Percentiles rank a stretch among this genome's conserved stretches.
Conservation (phyloP, 1,139 yeast genomes). For the Kodamaea alishanica region DNA sequence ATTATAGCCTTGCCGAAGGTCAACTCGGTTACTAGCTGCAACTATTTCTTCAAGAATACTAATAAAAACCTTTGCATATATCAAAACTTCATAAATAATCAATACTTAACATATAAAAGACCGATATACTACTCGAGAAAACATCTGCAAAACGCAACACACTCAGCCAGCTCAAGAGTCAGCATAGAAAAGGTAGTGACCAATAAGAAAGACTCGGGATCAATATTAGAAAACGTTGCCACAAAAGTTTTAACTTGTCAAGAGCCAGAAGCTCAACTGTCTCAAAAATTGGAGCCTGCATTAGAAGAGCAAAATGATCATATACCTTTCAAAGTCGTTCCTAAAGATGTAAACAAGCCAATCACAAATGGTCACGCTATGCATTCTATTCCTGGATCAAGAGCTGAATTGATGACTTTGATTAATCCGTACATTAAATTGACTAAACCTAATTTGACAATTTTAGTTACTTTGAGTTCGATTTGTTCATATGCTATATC, state of each 20-base stretch:
- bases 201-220: conserved; percentile 3
- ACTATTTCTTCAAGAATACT: conserved; percentile 40
- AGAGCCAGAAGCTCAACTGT: conserved; percentile 30
- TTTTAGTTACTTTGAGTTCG: conserved; percentile 84
- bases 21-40: conserved; percentile 31
- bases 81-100: conserved; percentile 38
- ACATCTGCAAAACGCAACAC: neutral
- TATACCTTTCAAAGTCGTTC: conserved; percentile 59
- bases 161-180: neutral
- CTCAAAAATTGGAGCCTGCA: conserved; percentile 16
- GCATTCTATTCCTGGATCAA: conserved; percentile 11
- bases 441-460: conserved; percentile 84
- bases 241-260: conserved; percentile 39
- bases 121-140: neutral
- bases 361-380: no score
- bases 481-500: conserved; percentile 92
- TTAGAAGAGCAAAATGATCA: conserved; percentile 16
- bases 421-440: conserved; percentile 67
- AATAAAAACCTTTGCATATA: conserved; percentile 28
- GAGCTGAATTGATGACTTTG: conserved; percentile 26
- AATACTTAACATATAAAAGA: conserved; percentile 16
- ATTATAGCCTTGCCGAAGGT: conserved; percentile 25
- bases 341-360: conserved; percentile 18
- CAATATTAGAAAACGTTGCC: conserved; percentile 28
- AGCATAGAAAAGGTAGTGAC: neutral